These are phyloP conservation scores for Curvularia verruculosa DNA, from an alignment of 2,329 filamentous ascomycete genomes.

Conservation along the genomic window DNA sequence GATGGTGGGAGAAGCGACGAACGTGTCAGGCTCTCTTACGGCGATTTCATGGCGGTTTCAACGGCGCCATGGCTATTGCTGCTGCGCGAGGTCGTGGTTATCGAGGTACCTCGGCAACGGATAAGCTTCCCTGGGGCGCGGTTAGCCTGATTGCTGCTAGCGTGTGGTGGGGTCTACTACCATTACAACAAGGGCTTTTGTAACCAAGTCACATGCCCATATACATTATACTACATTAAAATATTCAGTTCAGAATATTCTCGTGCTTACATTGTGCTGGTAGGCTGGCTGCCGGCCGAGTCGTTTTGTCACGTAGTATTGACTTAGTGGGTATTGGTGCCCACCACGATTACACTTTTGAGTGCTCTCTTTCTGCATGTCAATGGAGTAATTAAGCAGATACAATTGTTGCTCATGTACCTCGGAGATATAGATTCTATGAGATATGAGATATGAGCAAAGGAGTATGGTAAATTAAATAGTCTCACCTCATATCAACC, in stretches of 20 bases:
- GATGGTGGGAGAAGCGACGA: background rate
- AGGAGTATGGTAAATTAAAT: background rate
- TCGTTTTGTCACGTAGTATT: too few species aligned
- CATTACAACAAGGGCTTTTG: too few species aligned
- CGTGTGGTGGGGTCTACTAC: background rate
- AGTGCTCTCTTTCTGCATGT: background rate
- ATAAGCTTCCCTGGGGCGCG: constrained; percentile 9
- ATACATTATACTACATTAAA: too few species aligned
- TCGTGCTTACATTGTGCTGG: too few species aligned
- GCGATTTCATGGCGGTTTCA: constrained; percentile 26
- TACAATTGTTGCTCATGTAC: background rate
- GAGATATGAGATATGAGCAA: background rate
- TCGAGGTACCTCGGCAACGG: constrained; percentile 34
- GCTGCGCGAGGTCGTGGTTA: constrained; percentile 16
- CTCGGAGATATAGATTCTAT: background rate
- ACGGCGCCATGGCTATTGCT: constrained; percentile 20
- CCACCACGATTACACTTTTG: too few species aligned
- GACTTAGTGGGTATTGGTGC: too few species aligned
- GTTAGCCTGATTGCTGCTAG: background rate
- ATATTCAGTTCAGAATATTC: too few species aligned
- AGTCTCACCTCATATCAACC: background rate
- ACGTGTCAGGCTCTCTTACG: constrained; percentile 6
- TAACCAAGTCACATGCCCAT: too few species aligned
- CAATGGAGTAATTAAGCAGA: background rate
- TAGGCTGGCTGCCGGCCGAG: too few species aligned